Evolutionary conservation across 306 rosid species (phyloP).

Genomic region (Prunus mira): DNA sequence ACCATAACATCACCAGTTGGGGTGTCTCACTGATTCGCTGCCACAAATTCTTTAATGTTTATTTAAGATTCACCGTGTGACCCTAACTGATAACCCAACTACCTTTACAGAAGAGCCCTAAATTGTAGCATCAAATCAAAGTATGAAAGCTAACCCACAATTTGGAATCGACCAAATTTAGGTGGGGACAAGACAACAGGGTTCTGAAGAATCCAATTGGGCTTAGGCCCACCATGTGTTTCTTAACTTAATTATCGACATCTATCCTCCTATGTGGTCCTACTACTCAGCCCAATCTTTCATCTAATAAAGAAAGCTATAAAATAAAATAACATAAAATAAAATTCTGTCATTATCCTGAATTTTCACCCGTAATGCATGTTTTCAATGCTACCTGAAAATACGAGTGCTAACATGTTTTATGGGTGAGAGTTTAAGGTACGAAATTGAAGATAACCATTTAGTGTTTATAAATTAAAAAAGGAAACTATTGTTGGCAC

Average conservation of each 20-base stretch:
- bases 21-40: slow-evolving; percentile 22
- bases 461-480: too few species aligned
- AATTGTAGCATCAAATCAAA: too few species aligned
- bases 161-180: neutral
- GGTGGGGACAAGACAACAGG: neutral
- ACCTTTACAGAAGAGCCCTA: too few species aligned
- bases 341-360: too few species aligned
- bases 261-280: neutral
- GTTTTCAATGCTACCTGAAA: too few species aligned
- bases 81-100: neutral
- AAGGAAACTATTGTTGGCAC: too few species aligned
- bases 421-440: too few species aligned
- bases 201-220: slow-evolving; percentile 5
- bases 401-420: too few species aligned
- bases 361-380: too few species aligned
- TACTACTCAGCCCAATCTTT: neutral
- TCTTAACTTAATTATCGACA: neutral
- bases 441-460: too few species aligned
- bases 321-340: too few species aligned
- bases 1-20: neutral
- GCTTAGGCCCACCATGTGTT: slow-evolving; percentile 33
- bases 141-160: slow-evolving; percentile 1
- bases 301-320: neutral
- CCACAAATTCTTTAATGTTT: slow-evolving; percentile 12
- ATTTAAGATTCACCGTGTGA: neutral